A percentile compares a stretch with the other conserved stretches of the same genome.
These are phyloP conservation scores for Calonectria leucothoes DNA, from an alignment of 2,329 filamentous ascomycete genomes.

Conservation along the genomic window DNA sequence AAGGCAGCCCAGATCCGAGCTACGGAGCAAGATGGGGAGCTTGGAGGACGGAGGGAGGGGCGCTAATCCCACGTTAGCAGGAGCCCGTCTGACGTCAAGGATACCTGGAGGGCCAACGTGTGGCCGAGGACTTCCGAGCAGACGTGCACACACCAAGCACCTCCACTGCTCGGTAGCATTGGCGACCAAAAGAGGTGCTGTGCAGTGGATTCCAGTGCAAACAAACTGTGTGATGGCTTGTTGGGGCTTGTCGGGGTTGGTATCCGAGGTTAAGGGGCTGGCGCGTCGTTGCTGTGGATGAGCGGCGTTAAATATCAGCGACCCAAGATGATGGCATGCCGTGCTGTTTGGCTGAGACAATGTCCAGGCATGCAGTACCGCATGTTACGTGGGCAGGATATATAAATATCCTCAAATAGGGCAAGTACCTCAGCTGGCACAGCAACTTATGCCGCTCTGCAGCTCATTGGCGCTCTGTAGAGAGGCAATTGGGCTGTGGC, in stretches of 20 bases:
- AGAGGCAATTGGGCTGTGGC: constrained; percentile 11
- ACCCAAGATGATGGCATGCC: neutral
- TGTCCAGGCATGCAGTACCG: neutral
- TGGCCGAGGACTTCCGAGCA: constrained; percentile 39
- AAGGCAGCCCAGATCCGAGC: constrained; percentile 27
- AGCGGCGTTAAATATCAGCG: neutral
- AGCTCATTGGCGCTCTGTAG: constrained; percentile 3
- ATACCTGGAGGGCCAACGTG: constrained; percentile 25
- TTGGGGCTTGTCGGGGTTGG: constrained; percentile 7
- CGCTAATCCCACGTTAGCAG: constrained; percentile 26
- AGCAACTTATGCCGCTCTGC: neutral
- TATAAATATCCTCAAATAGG: constrained; percentile 8
- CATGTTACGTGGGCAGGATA: neutral
- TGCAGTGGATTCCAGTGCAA: constrained; percentile 13
- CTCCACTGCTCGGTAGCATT: constrained; percentile 18
- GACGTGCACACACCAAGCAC: constrained; percentile 15
- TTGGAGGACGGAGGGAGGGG: constrained; percentile 19
- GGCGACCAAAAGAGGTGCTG: constrained; percentile 11
- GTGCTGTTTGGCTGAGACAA: neutral
- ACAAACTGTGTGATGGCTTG: neutral
- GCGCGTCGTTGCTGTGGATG: constrained; percentile 4
- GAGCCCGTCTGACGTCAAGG: constrained; percentile 43
- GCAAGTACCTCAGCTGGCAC: constrained; percentile 1
- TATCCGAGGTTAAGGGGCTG: constrained; percentile 9
- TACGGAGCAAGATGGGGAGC: constrained; percentile 12